Conservation (phyloP, 2,329 filamentous ascomycete species). For the Aphanocladium album region DNA sequence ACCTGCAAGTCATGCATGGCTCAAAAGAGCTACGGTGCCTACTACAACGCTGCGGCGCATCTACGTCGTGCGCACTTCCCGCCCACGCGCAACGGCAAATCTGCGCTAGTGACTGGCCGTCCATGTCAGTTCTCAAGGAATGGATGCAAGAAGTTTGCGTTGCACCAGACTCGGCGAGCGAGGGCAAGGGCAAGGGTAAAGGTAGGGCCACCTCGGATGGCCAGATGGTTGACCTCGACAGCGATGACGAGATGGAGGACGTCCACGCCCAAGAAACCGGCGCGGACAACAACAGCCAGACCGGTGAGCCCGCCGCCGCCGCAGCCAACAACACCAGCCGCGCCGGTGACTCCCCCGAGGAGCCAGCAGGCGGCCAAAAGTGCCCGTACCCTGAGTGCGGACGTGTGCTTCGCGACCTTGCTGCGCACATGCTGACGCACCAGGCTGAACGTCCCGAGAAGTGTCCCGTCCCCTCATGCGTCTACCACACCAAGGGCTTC, state of each 20-base stretch:
- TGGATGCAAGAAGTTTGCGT: conserved; percentile 58
- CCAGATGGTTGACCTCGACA: conserved; percentile 4
- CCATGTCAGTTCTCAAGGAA: conserved; percentile 53
- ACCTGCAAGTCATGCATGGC: conserved; percentile 54
- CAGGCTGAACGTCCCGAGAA: conserved; percentile 81
- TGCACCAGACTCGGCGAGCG: conserved; percentile 45
- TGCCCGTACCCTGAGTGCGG: conserved; percentile 56
- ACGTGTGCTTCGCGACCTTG: conserved; percentile 56
- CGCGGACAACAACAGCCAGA: not conserved
- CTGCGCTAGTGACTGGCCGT: conserved; percentile 55
- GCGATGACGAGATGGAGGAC: conserved; percentile 10
- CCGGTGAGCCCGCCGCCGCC: conserved; percentile 5
- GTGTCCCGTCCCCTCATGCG: conserved; percentile 7
- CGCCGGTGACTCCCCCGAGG: not conserved
- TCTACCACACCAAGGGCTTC: conserved; percentile 14
- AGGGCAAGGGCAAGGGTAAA: conserved; percentile 46
- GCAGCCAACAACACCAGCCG: conserved; percentile 16
- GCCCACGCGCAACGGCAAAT: conserved; percentile 46
- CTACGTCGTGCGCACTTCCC: conserved; percentile 54
- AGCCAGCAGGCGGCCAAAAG: conserved; percentile 10
- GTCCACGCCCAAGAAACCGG: not conserved
- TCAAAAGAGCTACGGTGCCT: conserved; percentile 53
- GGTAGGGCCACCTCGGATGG: conserved; percentile 21
- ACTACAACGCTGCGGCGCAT: conserved; percentile 57
- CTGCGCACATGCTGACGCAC: conserved; percentile 95